Evolutionary conservation across 116 monocot genomes (phyloP).

Genomic region (Phalaenopsis hybrid): DNA sequence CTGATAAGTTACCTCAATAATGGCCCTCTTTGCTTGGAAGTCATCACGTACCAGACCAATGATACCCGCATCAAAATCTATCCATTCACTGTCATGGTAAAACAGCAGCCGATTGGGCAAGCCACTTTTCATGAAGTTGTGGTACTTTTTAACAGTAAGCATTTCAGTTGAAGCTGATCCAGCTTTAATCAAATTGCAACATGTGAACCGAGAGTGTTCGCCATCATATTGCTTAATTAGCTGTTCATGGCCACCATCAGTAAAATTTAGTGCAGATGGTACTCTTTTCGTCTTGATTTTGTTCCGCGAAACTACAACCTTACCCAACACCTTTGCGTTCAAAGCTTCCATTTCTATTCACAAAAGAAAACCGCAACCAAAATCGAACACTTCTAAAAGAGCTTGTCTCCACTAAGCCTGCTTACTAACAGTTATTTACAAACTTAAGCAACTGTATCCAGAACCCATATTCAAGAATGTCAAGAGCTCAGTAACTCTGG

Average conservation of each 20-base stretch:
- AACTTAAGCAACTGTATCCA: background rate
- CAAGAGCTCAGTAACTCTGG: slow-evolving; percentile 9
- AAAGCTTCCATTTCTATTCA: slow-evolving; percentile 43
- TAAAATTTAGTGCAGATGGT: slow-evolving; percentile 1
- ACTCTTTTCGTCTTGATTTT: slow-evolving; percentile 38
- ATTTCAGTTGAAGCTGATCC: slow-evolving; percentile 11
- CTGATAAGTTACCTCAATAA: slow-evolving; percentile 42
- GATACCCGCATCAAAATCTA: slow-evolving; percentile 42
- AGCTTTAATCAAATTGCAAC: background rate
- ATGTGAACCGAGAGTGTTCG: slow-evolving; percentile 1
- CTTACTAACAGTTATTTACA: slow-evolving; percentile 20
- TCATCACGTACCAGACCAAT: slow-evolving; percentile 26
- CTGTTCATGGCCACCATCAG: background rate
- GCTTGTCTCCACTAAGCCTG: slow-evolving; percentile 30
- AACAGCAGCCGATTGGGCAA: slow-evolving; percentile 54
- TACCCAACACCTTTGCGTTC: slow-evolving; percentile 73
- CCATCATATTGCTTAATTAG: background rate
- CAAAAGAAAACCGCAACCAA: slow-evolving; percentile 20
- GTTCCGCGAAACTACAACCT: slow-evolving; percentile 8
- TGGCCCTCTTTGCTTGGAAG: slow-evolving; percentile 53
- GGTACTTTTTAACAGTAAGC: slow-evolving; percentile 39
- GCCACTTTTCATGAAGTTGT: slow-evolving; percentile 60
- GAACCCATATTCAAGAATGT: slow-evolving; percentile 13
- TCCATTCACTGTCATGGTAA: slow-evolving; percentile 57
- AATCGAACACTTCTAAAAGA: slow-evolving; percentile 26